Evolutionary conservation across 2,329 filamentous ascomycete genomes (phyloP), one percentile per base, ranked within the genome.

Genomic region (Cladosporium phlei): DNA sequence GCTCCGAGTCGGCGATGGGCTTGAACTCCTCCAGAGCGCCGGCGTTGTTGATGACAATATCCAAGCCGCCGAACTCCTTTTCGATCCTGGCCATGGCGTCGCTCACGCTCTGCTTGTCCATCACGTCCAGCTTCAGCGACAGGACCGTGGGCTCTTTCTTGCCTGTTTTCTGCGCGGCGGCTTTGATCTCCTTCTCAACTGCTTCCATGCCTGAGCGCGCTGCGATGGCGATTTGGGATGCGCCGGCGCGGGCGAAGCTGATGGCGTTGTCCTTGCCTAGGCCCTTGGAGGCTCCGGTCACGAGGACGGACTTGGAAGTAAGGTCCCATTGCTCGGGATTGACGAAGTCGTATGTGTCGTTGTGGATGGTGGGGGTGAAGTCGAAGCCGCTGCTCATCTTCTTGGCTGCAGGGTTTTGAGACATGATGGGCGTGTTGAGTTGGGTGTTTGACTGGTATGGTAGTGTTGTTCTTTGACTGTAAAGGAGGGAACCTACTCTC

Each of bases 191-290:
- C 8, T 48, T 29, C 14, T 59, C 60, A 0, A 73, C 58, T 0
- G 65, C 60, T 4, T 64, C 55, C 4, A 77, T 63, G n/a, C 63
- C 55, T 2, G 72, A 76, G 17, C 80, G 73, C 1, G 77, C 78
- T 7, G 65, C 71, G 17, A 83, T 64, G 20, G 73, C 74, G 47
- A 85, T 78, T 21, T 65, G 58, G 1, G 73, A 69, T 19, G 71
- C 74, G 2, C 75, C 74, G 3, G 79, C 78, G 52, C 65, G 64
- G 16, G 78, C 79, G 54, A 74, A 83, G 10, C 74, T 71, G 12
- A 77, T 57, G 1, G 77, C 78, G 3, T 72, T 76, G 11, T 72
- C 70, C 3, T 67, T 67, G 5, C 80, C 79, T 24, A 62, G 53
- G 17, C 61, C 61, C 22, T 53, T 54, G 7, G 52, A 53, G 5